Base-by-base conservation (phyloP, 2,329 filamentous ascomycete species). In the Ophiostoma ips region DNA sequence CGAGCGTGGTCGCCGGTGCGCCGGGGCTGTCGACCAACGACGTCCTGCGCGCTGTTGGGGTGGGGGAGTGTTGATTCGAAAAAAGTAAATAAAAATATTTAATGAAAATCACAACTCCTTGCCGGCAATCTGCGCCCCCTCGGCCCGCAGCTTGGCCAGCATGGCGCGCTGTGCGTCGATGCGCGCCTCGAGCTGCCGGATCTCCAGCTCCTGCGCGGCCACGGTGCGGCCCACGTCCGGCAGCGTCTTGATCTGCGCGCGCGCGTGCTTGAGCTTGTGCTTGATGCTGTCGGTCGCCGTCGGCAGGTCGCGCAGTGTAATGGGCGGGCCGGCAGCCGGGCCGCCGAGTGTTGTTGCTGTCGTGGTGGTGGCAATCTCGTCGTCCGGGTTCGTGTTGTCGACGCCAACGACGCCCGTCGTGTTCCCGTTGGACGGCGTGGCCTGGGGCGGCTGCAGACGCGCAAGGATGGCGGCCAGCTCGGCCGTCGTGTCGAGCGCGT, bases 401-500 rank as follows among this genome's bases (percentile, higher is more conserved):
- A 21, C 18, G 28, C 28, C 36, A 45, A 64, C 55, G 33, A 50
- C 53, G 47, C 59, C 62, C n/a, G n/a, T n/a, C 53, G 44, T 49
- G 33, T 9, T 34, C 5, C 33, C 46, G 65, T 28, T 28, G 5
- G 24, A 4, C 8, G 4, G 24, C 24, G 24, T 64, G 43, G 67
- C 62, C 60, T 68, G 58, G 58, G 60, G 53, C 62, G 69, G 71
- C 57, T 84, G 78, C 16, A 95, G 76, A 47, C 85, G 84, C 56
- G 79, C 72, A 54, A 95, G 79, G 57, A 94, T 78, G 52, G 80
- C 74, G 60, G 87, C 82, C 49, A 95, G 78, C 60, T 88, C 80
- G 24, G 88, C 87, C 49, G 94, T 76, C 58, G 87, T 79, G 69
- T 95, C 89, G 68, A 95, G 87, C 46, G 80, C 79, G 64, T 89